Percentiles rank a stretch among this genome's conserved stretches.
Evolutionary conservation across 805 yeast genomes (phyloP).

Genomic region (Torulaspora indica): DNA sequence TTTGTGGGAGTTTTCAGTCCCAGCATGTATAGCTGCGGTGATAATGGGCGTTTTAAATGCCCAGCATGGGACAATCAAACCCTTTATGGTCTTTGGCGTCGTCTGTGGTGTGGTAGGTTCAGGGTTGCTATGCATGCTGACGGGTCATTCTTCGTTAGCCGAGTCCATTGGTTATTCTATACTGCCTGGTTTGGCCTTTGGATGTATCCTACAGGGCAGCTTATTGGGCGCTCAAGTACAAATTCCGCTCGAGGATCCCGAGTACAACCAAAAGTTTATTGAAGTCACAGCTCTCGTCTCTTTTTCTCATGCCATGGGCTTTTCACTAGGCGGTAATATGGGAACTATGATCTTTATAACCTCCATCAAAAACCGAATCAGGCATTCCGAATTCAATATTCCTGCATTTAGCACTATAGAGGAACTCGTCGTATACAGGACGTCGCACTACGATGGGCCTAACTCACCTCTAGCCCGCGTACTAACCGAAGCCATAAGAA

Average conservation of each 20-base stretch:
- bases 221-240: constrained; percentile 32
- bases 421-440: constrained; percentile 19
- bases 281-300: constrained; percentile 25
- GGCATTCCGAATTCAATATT: neutral
- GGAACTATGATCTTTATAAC: constrained; percentile 22
- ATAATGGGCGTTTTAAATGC: constrained; percentile 31
- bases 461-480: constrained; percentile 14
- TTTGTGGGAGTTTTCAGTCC: constrained; percentile 16
- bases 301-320: constrained; percentile 22
- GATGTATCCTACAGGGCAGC: constrained; percentile 33
- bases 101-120: constrained; percentile 34
- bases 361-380: constrained; percentile 15
- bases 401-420: constrained; percentile 13
- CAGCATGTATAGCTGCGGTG: constrained; percentile 20
- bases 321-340: constrained; percentile 24
- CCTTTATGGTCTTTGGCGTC: constrained; percentile 33
- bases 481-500: constrained; percentile 12
- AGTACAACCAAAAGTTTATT: constrained; percentile 17
- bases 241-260: constrained; percentile 16
- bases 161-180: constrained; percentile 37
- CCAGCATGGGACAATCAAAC: constrained; percentile 36
- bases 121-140: constrained; percentile 34
- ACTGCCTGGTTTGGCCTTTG: constrained; percentile 38
- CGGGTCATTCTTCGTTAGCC: constrained; percentile 27
- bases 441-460: constrained; percentile 17